Base-by-base conservation (phyloP, 2,329 filamentous ascomycete genomes). In the Colletotrichum destructivum region DNA sequence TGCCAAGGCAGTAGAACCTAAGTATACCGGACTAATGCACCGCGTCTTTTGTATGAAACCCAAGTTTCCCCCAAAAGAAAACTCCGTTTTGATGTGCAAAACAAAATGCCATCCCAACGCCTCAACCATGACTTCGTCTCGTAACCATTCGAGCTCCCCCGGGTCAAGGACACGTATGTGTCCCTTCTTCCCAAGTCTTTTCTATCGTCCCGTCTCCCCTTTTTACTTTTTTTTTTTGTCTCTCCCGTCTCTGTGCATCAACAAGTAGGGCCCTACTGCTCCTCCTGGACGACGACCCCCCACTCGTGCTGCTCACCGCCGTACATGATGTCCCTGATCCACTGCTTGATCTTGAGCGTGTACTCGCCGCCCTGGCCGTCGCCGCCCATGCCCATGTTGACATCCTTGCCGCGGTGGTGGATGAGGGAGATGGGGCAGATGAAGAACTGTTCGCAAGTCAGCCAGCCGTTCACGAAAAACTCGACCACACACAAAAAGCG, bases 271-370 rank as follows among this genome's bases (percentile, higher is more conserved):
- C 54, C 66, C 8, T 80, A 83, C 78, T 84, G 76, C 77, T 90
- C 87, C 81, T 93, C 90, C 63, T 89, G 84, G 46, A 95, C 86
- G 46, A 93, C 86, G 66, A 93, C 87, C 46, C 88, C 91, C 92
- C 93, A 95, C 59, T 88, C 84, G 79, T 94, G 92, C 69, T 91
- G 78, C 77, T 88, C 89, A 69, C 87, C 87, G 72, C 92, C 92
- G 80, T 92, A 94, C 91, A 94, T 94, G 82, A 95, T 93, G 75
- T 92, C 90, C 74, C 86, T 85, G 74, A 95, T 83, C 88, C 88
- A 92, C 47, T 82, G 82, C 86, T 93, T 94, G 80, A 94, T 83
- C 80, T 85, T 84, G 76, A 81, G 77, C n/a, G 90, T 91, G 77
- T 90, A 86, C 52, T 85, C 80, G 57, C 88, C 91, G 61, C 83